These are phyloP conservation scores for Tylopilus plumbeoviolaceoides DNA, from an alignment of 768 basidiomycete species.

Conservation along the genomic window DNA sequence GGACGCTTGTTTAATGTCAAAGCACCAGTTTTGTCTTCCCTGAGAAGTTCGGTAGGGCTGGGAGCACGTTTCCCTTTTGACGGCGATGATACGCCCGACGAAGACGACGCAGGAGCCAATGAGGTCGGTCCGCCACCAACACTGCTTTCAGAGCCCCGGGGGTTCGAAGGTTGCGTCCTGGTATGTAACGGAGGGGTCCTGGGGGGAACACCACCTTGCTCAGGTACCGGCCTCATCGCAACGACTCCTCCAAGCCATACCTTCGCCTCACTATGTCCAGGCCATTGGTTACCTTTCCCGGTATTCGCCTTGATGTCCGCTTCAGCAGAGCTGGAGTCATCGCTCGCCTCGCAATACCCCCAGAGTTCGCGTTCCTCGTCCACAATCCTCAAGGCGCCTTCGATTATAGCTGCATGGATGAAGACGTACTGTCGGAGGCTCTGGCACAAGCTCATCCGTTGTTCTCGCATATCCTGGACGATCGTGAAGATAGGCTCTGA, in stretches of 20 bases:
- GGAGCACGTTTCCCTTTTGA: conserved; percentile 60
- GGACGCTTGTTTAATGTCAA: conserved; percentile 59
- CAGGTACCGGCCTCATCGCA: not conserved
- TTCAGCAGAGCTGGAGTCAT: conserved; percentile 19
- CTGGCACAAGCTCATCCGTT: conserved; percentile 95
- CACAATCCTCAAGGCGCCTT: conserved; percentile 71
- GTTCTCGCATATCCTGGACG: conserved; percentile 91
- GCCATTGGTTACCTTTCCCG: conserved; percentile 18
- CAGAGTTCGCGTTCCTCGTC: conserved; percentile 60
- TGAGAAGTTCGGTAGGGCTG: conserved; percentile 66
- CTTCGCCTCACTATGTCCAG: conserved; percentile 12
- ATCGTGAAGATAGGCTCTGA: conserved; percentile 77
- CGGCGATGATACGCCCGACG: conserved; percentile 26
- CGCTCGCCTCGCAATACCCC: conserved; percentile 21
- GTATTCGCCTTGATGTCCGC: conserved; percentile 1
- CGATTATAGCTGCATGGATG: conserved; percentile 81
- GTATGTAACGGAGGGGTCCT: conserved; percentile 8
- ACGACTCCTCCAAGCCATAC: not conserved
- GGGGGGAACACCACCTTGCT: not conserved
- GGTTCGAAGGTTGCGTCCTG: not conserved
- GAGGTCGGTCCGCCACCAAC: conserved; percentile 3
- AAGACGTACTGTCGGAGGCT: conserved; percentile 93
- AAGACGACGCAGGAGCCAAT: conserved; percentile 8
- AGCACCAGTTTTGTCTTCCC: conserved; percentile 57
- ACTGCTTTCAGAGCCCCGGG: conserved; percentile 5